Percentiles rank a stretch among this genome's conserved stretches.
These are phyloP conservation scores for Vitis hybrid DNA, from an alignment of 177 flowering plant genomes.

Conservation along the genomic window DNA sequence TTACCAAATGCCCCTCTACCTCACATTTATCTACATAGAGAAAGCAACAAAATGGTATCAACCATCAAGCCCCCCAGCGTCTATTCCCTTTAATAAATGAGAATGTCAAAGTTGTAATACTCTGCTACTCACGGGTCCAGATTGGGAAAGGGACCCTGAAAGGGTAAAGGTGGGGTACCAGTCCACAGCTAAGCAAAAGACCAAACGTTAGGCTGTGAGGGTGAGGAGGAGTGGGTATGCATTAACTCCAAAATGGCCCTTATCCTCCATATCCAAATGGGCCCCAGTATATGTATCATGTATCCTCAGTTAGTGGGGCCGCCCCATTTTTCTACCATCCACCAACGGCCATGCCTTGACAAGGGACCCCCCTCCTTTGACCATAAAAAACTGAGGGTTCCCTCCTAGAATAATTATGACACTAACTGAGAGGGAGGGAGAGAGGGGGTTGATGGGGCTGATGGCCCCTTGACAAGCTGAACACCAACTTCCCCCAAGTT, in stretches of 20 bases:
- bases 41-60: no score
- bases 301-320: slow-evolving; percentile 11
- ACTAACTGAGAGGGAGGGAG: no score
- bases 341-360: slow-evolving; percentile 11
- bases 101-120: not conserved
- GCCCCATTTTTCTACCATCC: not conserved
- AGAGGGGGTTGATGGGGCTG: no score
- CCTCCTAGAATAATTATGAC: no score
- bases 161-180: not conserved
- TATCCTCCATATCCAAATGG: slow-evolving; percentile 28
- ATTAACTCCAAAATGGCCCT: slow-evolving; percentile 20
- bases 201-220: not conserved
- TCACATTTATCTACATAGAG: not conserved
- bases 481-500: no score
- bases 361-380: slow-evolving; percentile 9
- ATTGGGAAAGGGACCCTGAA: not conserved
- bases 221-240: slow-evolving; percentile 2
- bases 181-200: slow-evolving; percentile 9
- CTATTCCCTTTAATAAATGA: not conserved
- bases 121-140: not conserved
- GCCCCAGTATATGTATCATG: slow-evolving; percentile 13
- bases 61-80: no score
- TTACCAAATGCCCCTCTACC: not conserved
- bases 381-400: slow-evolving; percentile 1
- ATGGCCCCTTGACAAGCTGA: not conserved